These are phyloP conservation scores for Thermoascus crustaceus DNA, from an alignment of 2,329 filamentous ascomycete genomes.

Conservation along the genomic window DNA sequence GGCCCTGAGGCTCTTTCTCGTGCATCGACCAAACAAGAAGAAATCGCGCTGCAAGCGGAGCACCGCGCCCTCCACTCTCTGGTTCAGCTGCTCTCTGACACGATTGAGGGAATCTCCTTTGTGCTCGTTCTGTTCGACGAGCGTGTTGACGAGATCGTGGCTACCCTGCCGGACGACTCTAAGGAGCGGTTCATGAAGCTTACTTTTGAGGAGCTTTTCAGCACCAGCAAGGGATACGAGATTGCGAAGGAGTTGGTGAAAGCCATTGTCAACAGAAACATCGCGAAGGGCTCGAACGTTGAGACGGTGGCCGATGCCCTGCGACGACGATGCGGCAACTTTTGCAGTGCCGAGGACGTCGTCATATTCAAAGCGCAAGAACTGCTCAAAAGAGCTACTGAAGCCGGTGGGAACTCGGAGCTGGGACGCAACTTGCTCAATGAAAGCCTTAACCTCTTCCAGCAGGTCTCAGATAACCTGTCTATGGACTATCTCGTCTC, in stretches of 20 bases:
- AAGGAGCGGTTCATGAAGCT: slow-evolving; percentile 64
- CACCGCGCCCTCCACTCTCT: slow-evolving; percentile 86
- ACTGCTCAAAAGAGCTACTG: slow-evolving; percentile 77
- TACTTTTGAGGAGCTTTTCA: slow-evolving; percentile 84
- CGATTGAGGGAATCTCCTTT: slow-evolving; percentile 94
- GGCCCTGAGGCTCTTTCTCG: slow-evolving; percentile 78
- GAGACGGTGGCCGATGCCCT: slow-evolving; percentile 96
- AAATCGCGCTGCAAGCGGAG: slow-evolving; percentile 85
- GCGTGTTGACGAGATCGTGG: slow-evolving; percentile 77
- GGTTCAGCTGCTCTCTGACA: slow-evolving; percentile 75
- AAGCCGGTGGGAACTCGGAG: slow-evolving; percentile 67
- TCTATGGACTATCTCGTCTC: slow-evolving; percentile 70
- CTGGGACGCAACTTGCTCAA: slow-evolving; percentile 71
- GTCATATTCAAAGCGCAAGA: slow-evolving; percentile 98
- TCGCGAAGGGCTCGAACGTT: slow-evolving; percentile 91
- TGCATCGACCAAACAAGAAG: slow-evolving; percentile 74
- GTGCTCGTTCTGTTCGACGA: slow-evolving; percentile 93
- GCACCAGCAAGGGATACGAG: slow-evolving; percentile 68
- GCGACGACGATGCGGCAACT: slow-evolving; percentile 83
- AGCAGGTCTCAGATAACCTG: slow-evolving; percentile 77
- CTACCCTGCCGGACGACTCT: slow-evolving; percentile 61
- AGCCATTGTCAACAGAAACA: slow-evolving; percentile 95
- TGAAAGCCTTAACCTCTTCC: slow-evolving; percentile 80
- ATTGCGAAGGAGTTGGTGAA: slow-evolving; percentile 92
- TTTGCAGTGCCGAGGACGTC: slow-evolving; percentile 95